These are phyloP conservation scores for Cucurbita maxima DNA, from an alignment of 306 rosid genomes.

Conservation along the genomic window DNA sequence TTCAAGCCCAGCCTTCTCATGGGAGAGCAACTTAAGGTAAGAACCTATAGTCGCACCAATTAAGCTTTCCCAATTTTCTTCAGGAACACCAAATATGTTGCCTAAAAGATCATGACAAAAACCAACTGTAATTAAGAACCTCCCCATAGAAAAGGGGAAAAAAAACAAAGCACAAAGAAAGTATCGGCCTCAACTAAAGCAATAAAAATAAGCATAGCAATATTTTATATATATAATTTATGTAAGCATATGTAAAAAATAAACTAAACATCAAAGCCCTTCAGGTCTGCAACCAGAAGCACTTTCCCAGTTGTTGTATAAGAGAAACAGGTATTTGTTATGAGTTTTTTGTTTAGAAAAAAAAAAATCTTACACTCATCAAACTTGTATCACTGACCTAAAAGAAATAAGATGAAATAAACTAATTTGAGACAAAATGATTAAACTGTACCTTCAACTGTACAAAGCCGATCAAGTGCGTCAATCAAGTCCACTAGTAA, in stretches of 20 bases:
- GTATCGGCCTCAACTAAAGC: not conserved
- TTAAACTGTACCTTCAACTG: conserved; percentile 22
- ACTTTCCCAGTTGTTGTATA: not conserved
- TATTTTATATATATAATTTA: not conserved
- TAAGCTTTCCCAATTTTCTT: conserved; percentile 44
- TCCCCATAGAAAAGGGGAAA: not conserved
- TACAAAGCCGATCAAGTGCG: conserved; percentile 40
- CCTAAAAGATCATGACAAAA: conserved; percentile 17
- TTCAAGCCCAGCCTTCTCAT: conserved; percentile 17
- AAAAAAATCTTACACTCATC: not conserved
- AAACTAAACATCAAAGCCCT: not conserved
- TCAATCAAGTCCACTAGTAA: conserved; percentile 41
- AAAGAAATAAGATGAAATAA: conserved; percentile 1
- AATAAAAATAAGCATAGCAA: not conserved
- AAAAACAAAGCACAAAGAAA: not conserved
- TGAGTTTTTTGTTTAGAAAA: not conserved
- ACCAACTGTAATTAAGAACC: not conserved
- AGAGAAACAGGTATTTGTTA: not conserved
- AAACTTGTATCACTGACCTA: not conserved
- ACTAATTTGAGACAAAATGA: not conserved
- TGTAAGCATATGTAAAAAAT: not conserved
- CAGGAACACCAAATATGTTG: conserved; percentile 21
- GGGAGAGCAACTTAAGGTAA: conserved; percentile 21
- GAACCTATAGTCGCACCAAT: conserved; percentile 53
- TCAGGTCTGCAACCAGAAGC: not conserved